Conservation (phyloP, 495 filamentous ascomycete species). For the Parachaetomium inaequale region DNA sequence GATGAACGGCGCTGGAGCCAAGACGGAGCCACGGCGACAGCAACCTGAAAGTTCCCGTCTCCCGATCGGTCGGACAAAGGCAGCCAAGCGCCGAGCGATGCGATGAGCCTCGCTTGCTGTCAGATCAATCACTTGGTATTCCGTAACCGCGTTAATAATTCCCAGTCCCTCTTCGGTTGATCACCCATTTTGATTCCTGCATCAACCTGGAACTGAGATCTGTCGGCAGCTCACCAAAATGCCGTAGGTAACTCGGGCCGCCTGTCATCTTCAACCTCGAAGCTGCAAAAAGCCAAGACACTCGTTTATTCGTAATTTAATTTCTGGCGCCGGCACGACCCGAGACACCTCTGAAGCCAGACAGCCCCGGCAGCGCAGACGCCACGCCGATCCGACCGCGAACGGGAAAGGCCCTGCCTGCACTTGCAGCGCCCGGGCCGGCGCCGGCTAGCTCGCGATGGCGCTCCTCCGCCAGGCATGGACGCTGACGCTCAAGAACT, state of each 20-base stretch:
- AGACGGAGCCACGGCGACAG: neutral
- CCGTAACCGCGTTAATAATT: no score
- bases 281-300: neutral
- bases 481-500: slow-evolving; percentile 71
- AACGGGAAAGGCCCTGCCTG: no score
- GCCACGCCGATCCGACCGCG: neutral
- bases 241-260: neutral
- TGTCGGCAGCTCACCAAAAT: neutral
- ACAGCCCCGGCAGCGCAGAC: neutral
- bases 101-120: neutral
- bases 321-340: neutral
- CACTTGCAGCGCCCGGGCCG: no score
- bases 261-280: neutral
- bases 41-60: neutral
- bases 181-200: neutral
- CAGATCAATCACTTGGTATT: no score
- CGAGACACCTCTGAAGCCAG: neutral
- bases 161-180: no score
- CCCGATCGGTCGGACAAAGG: neutral
- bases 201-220: no score
- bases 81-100: neutral
- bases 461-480: slow-evolving; percentile 58
- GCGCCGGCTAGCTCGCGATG: slow-evolving; percentile 5
- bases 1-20: neutral
- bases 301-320: slow-evolving; percentile 5